phyloP scores from a whole-genome alignment of 495 filamentous ascomycete species.

The Thozetella sp. region DNA sequence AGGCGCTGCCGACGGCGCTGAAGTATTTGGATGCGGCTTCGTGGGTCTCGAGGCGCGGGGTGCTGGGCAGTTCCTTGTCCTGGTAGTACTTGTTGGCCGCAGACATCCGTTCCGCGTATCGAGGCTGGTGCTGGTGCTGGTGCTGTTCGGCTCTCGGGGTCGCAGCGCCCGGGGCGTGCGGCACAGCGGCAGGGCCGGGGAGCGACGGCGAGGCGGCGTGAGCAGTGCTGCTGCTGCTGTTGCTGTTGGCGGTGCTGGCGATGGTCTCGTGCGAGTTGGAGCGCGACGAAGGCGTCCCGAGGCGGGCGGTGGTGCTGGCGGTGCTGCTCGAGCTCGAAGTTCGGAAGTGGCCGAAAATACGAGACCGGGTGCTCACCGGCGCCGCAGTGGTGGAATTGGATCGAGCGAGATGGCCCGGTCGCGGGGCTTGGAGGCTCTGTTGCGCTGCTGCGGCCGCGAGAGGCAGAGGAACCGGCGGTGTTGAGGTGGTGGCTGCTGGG shows the following conservation, averaged over 20 bases:
- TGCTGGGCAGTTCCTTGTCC: conserved; percentile 35
- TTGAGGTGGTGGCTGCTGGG: conserved; percentile 5
- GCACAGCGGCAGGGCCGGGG: conserved; percentile 4
- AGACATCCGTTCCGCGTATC: conserved; percentile 26
- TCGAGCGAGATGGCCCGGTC: conserved; percentile 11
- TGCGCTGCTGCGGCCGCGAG: conserved; percentile 4
- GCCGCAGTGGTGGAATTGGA: conserved; percentile 33
- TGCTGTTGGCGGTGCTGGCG: conserved; percentile 9
- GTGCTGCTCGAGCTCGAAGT: conserved; percentile 1
- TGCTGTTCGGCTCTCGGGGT: conserved; percentile 9
- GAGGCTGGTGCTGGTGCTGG: conserved; percentile 11
- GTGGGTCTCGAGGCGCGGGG: conserved; percentile 33
- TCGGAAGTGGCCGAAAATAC: conserved; percentile 11
- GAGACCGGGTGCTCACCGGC: conserved; percentile 16
- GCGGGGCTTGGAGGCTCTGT: conserved; percentile 6
- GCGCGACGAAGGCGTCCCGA: neutral
- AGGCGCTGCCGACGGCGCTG: conserved; percentile 24
- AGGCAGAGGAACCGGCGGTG: conserved; percentile 17
- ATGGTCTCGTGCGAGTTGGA: neutral
- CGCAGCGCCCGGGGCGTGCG: neutral
- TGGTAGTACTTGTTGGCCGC: conserved; percentile 25
- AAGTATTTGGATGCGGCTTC: conserved; percentile 21
- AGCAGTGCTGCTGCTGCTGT: conserved; percentile 11
- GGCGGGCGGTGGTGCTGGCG: neutral
- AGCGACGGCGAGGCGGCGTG: conserved; percentile 5